phyloP scores from a whole-genome alignment of 352 stramenopile species.

The Phytopythium kandeliae region DNA sequence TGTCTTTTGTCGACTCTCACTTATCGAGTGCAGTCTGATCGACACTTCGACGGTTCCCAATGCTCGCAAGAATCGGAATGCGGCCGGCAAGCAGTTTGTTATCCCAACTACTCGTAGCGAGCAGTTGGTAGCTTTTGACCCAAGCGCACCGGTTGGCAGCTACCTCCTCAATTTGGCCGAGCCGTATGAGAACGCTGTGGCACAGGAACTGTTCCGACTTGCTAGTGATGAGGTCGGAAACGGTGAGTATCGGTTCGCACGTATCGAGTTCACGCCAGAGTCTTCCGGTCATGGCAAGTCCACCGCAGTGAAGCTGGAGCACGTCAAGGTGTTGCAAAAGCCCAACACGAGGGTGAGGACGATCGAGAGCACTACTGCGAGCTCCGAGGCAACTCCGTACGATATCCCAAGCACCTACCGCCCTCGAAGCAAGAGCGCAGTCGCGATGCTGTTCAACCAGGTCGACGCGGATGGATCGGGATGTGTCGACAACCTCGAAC shows the following conservation, averaged over 20 bases:
- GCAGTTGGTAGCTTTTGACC: constrained; percentile 53
- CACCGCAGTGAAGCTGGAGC: constrained; percentile 15
- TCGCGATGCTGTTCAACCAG: constrained; percentile 34
- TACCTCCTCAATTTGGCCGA: constrained; percentile 62
- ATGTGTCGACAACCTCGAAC: constrained; percentile 32
- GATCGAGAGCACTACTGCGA: not conserved
- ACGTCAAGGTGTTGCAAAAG: constrained; percentile 8
- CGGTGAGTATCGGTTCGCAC: constrained; percentile 34
- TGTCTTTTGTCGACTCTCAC: constrained; percentile 35
- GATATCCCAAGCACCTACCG: not conserved
- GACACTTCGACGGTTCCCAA: not conserved
- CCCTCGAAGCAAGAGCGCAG: constrained; percentile 6
- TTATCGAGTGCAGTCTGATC: constrained; percentile 49
- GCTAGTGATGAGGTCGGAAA: constrained; percentile 17
- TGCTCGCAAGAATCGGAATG: not conserved
- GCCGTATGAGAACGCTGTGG: constrained; percentile 74
- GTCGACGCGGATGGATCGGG: constrained; percentile 47
- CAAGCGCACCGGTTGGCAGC: constrained; percentile 36
- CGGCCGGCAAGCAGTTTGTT: not conserved
- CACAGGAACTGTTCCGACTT: constrained; percentile 56
- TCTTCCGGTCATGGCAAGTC: not conserved
- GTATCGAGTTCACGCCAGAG: constrained; percentile 33
- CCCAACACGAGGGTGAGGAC: not conserved
- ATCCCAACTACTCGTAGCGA: constrained; percentile 14
- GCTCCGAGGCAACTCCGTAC: not conserved